Base-by-base conservation (phyloP, 352 stramenopile species). In the Peronosclerospora sorghi region DNA sequence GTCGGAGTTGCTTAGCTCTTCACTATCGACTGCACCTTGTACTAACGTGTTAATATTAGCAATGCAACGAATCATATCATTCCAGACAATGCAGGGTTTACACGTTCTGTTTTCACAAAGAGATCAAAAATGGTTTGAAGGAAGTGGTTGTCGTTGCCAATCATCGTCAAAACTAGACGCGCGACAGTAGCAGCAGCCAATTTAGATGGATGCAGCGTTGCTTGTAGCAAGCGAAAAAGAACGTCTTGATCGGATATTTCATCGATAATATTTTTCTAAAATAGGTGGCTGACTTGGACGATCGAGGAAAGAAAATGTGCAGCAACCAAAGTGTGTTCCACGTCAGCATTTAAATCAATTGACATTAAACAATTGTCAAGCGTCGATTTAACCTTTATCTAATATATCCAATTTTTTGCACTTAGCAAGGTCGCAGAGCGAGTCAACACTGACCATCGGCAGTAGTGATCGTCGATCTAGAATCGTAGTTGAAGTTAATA, bases 331-430 rank as follows among this genome's bases (percentile, higher is more conserved):
- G 87, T 75, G 21, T 82, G 68, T 14, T 79, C 60, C 1, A 27
- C 48, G 21, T 73, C 73, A 7, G 68, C 72, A 43, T 91, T 86
- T 40, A 91, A 41, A 36, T 83, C 81, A 35, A 91, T 65, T 8
- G 58, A 54, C 47, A 71, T 67, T 12, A 86, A 52, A 34, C 68
- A 62, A 39, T 45, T 73, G 19, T 86, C 67, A n/a, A 81, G 58
- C 9, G 63, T 51, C 1, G 58, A 52, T 17, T 51, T 43, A 24
- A 87, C 54, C 27, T 76, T 78, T 51, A 40, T 88, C 73, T 4
- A 91, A 37, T 8, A 65, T 18, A 8, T 48, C 34, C 7, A 85
- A 49, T 17, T 86, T 69, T 21, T 67, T 49, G 6, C 71, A 68
- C 2, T 75, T 59, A 8, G 69, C 60, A 32, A 88, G 57, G 36